Evolutionary conservation across 306 rosid species (phyloP).

Genomic region (Cucurbita moschata): DNA sequence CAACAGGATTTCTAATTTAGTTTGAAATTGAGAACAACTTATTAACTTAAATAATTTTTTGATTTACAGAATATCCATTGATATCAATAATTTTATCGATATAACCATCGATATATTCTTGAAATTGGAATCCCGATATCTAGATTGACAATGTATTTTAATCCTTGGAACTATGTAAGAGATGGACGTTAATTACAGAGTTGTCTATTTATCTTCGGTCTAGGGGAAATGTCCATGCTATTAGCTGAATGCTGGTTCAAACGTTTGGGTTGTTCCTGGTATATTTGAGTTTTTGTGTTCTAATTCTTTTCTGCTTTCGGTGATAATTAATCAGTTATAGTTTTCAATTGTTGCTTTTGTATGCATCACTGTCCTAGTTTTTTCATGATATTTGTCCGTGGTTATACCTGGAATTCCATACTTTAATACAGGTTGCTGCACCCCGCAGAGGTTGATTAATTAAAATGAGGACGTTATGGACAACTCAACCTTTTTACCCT

Average conservation of each 20-base stretch:
- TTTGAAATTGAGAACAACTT: no score
- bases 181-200: background rate
- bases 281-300: background rate
- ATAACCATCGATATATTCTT: no score
- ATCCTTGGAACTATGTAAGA: background rate
- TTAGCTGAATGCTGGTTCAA: background rate
- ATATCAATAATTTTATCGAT: no score
- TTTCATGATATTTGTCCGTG: background rate
- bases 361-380: conserved; percentile 13
- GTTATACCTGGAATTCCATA: conserved; percentile 40
- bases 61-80: no score
- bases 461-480: conserved; percentile 19
- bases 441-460: conserved; percentile 34
- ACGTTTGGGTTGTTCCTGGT: background rate
- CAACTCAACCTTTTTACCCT: conserved; percentile 24
- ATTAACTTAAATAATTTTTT: no score
- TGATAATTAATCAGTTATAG: background rate
- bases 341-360: conserved; percentile 11
- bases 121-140: no score
- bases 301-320: background rate
- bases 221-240: background rate
- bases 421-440: conserved; percentile 59
- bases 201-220: background rate
- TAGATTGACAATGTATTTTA: no score
- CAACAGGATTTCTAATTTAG: no score